A percentile compares a stretch with the other conserved stretches of the same genome.
Conservation (phyloP, 2,329 filamentous ascomycete genomes). For the Exophiala sideris region DNA sequence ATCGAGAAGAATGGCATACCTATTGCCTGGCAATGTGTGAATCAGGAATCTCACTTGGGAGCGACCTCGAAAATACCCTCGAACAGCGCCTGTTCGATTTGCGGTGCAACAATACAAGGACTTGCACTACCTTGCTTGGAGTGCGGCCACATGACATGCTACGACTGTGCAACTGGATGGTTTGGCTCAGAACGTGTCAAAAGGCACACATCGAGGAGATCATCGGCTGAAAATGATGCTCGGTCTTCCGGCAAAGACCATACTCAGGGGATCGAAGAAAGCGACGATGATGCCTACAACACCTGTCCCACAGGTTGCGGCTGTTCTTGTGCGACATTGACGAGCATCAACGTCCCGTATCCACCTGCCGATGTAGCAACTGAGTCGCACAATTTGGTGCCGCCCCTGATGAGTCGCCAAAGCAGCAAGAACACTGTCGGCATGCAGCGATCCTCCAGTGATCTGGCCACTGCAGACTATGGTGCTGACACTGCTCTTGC, state of each 20-base stretch:
- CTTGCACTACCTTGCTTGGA: slow-evolving; percentile 46
- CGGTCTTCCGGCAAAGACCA: not conserved
- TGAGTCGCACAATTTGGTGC: slow-evolving; percentile 2
- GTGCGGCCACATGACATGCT: slow-evolving; percentile 48
- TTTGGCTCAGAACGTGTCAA: slow-evolving; percentile 31
- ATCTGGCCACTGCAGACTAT: slow-evolving; percentile 1
- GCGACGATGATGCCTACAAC: slow-evolving; percentile 6
- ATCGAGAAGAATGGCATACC: slow-evolving; percentile 27
- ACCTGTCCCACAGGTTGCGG: slow-evolving; percentile 48
- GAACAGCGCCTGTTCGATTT: slow-evolving; percentile 42
- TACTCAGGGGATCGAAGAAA: slow-evolving; percentile 23
- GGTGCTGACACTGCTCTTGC: slow-evolving; percentile 16
- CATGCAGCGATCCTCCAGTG: slow-evolving; percentile 12
- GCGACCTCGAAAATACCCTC: slow-evolving; percentile 13
- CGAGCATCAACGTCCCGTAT: slow-evolving; percentile 33
- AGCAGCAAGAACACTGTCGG: slow-evolving; percentile 3
- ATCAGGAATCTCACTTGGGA: slow-evolving; percentile 32
- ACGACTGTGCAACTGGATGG: slow-evolving; percentile 43
- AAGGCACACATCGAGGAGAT: slow-evolving; percentile 5
- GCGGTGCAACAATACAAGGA: slow-evolving; percentile 41
- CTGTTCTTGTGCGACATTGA: slow-evolving; percentile 43
- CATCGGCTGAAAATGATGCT: slow-evolving; percentile 20
- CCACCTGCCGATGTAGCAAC: slow-evolving; percentile 21
- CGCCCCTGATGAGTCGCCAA: slow-evolving; percentile 2
- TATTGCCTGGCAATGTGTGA: slow-evolving; percentile 28